Base-by-base conservation (phyloP, 1,284 basidiomycete genomes). In the Pisolithus thermaeus region DNA sequence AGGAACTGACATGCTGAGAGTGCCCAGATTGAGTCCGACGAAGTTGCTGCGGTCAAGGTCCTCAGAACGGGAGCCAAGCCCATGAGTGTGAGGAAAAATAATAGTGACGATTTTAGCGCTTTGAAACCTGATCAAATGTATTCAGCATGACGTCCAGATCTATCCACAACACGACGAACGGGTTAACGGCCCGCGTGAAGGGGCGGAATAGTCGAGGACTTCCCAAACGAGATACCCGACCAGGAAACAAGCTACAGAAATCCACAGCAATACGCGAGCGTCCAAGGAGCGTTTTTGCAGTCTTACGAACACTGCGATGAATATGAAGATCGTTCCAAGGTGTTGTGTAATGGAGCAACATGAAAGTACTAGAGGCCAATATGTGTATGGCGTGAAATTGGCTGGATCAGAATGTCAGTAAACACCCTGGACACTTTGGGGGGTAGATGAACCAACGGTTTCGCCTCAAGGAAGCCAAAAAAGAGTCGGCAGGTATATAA, bases 11-110 rank as follows among this genome's bases (percentile, higher is more conserved):
- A 71, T 12, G 80, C 79, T 44, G 91, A 83, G 43, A 98, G 72
- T 7, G 95, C 95, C 93, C 94, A 98, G 59, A 98, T 97, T 25
- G 92, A 94, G 67, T 99, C 97, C 12, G 87, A 90, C 18, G 96
- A 97, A 0, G 95, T 98, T 7, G 95, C 91, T 39, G 92, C 90
- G 11, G 93, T 97, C 58, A 99, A 72, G 1, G 95, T 97, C 57
- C 89, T 81, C 52, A 99, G 73, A 4, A 98, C 89, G 1, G 97
- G 97, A 0, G 94, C 88, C 41, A 98, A 77, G 5, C 94, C 86
- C 69, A 96, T 81, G 51, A 99, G 77, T 3, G 92, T 82, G 6
- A 98, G 78, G 59, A 94, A 90, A 51, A 96, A 87, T 47, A 98
- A 77, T 43, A 95, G 78, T 7, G 91, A 84, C 2, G 80, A 88